A percentile compares a stretch with the other conserved stretches of the same genome.
Evolutionary conservation across 306 rosid genomes (phyloP).

Genomic region (Fagus crenata): DNA sequence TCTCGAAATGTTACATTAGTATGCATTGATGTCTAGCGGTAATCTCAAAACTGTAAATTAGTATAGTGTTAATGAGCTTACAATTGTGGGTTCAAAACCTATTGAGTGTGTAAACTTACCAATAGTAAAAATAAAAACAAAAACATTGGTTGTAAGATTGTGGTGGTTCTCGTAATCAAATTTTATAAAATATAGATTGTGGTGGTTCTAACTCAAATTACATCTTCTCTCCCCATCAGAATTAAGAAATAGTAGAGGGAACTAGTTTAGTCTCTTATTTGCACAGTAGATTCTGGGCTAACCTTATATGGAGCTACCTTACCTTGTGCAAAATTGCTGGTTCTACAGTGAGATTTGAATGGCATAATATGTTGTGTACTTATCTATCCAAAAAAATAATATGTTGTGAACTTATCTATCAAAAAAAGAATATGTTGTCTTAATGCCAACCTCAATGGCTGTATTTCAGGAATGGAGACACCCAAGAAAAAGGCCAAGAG

Average conservation of each 20-base stretch:
- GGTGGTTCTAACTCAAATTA: too few relatives aligned
- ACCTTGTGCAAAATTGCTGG: background rate
- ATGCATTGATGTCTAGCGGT: too few relatives aligned
- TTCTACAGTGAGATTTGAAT: background rate
- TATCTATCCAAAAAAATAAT: background rate
- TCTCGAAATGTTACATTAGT: too few relatives aligned
- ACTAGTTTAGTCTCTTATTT: background rate
- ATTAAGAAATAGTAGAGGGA: background rate
- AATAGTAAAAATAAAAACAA: too few relatives aligned
- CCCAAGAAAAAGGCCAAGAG: slow-evolving; percentile 47
- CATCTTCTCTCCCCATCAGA: too few relatives aligned
- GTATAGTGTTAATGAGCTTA: too few relatives aligned
- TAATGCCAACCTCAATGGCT: slow-evolving; percentile 33
- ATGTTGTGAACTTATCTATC: background rate
- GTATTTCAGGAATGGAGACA: slow-evolving; percentile 45
- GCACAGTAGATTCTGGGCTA: background rate
- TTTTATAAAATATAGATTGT: background rate
- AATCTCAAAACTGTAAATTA: too few relatives aligned
- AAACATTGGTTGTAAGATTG: background rate
- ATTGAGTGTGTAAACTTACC: too few relatives aligned
- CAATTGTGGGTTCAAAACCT: too few relatives aligned
- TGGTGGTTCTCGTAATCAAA: background rate
- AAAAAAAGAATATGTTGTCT: background rate
- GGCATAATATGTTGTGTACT: slow-evolving; percentile 10
- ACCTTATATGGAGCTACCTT: background rate